These are phyloP conservation scores for Clarireedia hainanense DNA, from an alignment of 2,329 filamentous ascomycete genomes.

Conservation along the genomic window DNA sequence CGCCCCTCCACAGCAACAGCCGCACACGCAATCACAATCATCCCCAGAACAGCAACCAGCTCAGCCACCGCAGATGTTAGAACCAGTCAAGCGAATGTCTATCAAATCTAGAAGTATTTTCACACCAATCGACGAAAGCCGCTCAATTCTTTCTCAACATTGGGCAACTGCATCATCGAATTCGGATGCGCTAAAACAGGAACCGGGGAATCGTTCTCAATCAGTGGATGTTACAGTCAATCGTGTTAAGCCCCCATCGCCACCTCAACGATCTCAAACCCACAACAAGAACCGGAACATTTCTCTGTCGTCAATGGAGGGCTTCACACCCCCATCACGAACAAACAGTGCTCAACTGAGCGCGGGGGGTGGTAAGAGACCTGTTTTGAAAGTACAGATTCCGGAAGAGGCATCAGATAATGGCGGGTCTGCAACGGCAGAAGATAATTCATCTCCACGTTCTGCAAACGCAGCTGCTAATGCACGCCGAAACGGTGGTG, in stretches of 20 bases:
- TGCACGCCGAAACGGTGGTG: conserved; percentile 21
- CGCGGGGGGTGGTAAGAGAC: conserved; percentile 56
- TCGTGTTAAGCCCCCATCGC: conserved; percentile 46
- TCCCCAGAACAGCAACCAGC: conserved; percentile 36
- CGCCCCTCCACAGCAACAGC: conserved; percentile 36
- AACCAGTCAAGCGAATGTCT: conserved; percentile 43
- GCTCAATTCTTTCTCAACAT: conserved; percentile 81
- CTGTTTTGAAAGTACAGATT: conserved; percentile 87
- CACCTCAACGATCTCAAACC: conserved; percentile 40
- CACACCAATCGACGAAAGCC: conserved; percentile 89
- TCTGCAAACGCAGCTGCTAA: conserved; percentile 21
- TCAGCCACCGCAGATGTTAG: conserved; percentile 42
- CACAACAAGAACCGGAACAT: conserved; percentile 38
- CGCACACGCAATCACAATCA: conserved; percentile 33
- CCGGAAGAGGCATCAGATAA: conserved; percentile 82
- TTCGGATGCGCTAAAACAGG: conserved; percentile 27
- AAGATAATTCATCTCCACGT: conserved; percentile 50
- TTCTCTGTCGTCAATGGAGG: conserved; percentile 47
- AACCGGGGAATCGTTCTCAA: conserved; percentile 42
- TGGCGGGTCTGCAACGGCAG: conserved; percentile 57
- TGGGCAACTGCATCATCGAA: conserved; percentile 55
- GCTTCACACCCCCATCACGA: conserved; percentile 63
- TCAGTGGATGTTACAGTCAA: conserved; percentile 55
- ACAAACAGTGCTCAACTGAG: conserved; percentile 64
- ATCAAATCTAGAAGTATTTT: conserved; percentile 70